Evolutionary conservation across 2,329 filamentous ascomycete species (phyloP).

Genomic region (Xylaria hypoxylon): DNA sequence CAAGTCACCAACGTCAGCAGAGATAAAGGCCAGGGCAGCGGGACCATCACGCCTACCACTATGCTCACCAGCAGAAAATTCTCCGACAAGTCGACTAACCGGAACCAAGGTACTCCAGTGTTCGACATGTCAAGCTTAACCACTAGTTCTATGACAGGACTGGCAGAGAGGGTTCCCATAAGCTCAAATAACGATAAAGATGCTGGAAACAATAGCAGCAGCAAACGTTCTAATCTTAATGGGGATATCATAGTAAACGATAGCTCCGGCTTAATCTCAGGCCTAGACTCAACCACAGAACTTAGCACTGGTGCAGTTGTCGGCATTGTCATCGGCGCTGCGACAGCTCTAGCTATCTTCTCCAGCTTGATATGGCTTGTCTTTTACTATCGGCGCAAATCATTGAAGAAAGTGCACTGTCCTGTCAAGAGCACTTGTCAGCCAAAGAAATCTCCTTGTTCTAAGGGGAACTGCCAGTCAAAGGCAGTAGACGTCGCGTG

Average conservation of each 20-base stretch:
- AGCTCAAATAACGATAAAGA: not conserved
- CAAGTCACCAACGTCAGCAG: too few relatives aligned
- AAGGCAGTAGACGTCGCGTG: not conserved
- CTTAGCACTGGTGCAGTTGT: not conserved
- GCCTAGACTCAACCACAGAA: not conserved
- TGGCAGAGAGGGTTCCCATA: not conserved
- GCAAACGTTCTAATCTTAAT: not conserved
- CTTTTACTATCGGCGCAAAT: constrained; percentile 14
- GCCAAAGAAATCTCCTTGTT: not conserved
- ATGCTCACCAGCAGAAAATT: too few relatives aligned
- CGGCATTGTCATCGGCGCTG: constrained; percentile 11
- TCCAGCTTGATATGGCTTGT: not conserved
- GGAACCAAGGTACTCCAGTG: too few relatives aligned
- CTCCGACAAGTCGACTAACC: too few relatives aligned
- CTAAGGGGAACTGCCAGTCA: not conserved
- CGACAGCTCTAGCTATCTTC: not conserved
- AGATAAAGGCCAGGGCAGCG: too few relatives aligned
- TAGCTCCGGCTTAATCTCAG: not conserved
- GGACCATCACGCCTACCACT: too few relatives aligned
- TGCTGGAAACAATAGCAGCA: not conserved
- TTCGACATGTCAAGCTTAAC: not conserved
- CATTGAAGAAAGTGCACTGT: not conserved
- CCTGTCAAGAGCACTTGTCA: not conserved
- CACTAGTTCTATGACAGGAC: not conserved
- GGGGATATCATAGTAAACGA: not conserved